These are phyloP conservation scores for Gaultheria prostrata DNA, from an alignment of 148 eudicot genomes.

Conservation along the genomic window DNA sequence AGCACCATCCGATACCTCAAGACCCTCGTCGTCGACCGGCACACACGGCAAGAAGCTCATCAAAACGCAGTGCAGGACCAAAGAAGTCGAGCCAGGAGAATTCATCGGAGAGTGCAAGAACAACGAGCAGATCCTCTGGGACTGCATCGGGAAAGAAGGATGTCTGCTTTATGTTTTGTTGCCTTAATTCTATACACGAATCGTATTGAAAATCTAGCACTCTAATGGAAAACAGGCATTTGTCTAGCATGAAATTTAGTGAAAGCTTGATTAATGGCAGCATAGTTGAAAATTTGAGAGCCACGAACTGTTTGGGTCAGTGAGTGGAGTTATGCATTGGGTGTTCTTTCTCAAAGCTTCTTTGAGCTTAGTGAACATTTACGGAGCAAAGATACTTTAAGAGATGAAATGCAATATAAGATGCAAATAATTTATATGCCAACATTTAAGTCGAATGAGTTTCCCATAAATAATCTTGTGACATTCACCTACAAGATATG, in stretches of 20 bases:
- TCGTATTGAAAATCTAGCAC: background rate
- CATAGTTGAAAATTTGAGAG: background rate
- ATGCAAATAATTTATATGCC: background rate
- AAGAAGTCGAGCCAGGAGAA: too few species aligned
- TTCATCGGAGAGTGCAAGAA: too few species aligned
- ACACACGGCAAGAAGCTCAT: too few species aligned
- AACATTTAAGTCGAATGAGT: constrained; percentile 1
- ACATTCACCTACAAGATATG: background rate
- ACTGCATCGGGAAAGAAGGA: too few species aligned
- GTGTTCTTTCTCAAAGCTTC: background rate
- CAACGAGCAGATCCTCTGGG: too few species aligned
- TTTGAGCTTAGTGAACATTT: background rate
- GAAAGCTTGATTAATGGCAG: background rate
- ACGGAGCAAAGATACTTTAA: background rate
- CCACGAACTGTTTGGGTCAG: background rate
- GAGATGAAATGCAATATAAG: background rate
- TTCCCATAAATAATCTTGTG: background rate
- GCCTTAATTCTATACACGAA: background rate
- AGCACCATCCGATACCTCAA: too few species aligned
- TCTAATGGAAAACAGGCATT: background rate
- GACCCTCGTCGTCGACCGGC: too few species aligned
- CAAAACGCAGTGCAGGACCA: too few species aligned
- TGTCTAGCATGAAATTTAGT: background rate
- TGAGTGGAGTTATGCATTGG: background rate
- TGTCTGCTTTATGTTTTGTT: background rate